phyloP scores from a whole-genome alignment of 164 flowering plant species.

The Buxus sempervirens region DNA sequence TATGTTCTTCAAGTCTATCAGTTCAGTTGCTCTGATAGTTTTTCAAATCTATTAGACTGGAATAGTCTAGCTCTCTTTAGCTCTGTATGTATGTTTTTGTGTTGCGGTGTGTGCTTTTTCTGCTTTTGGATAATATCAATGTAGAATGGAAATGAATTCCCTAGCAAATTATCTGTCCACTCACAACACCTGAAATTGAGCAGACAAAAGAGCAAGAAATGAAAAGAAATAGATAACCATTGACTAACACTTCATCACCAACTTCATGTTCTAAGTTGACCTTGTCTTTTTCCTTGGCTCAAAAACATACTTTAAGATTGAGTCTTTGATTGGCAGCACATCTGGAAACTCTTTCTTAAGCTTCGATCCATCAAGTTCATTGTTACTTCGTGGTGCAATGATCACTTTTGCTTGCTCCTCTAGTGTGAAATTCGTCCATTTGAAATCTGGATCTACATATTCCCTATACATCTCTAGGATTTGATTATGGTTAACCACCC shows the following conservation, averaged over 20 bases:
- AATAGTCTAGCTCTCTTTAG: background rate
- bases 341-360: no score
- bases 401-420: background rate
- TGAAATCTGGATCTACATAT: constrained; percentile 2
- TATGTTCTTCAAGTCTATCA: no score
- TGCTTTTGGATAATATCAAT: no score
- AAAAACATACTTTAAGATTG: background rate
- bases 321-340: background rate
- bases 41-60: background rate
- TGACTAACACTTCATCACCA: background rate
- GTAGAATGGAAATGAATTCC: background rate
- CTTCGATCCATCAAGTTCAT: background rate
- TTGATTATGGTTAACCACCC: background rate
- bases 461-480: background rate
- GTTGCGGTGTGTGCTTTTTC: no score
- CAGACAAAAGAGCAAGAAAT: background rate
- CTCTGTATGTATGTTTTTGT: no score
- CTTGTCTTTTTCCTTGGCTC: background rate
- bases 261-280: background rate
- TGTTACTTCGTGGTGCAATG: background rate
- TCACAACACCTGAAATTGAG: background rate
- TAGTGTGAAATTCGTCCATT: constrained; percentile 1
- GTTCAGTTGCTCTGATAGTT: no score
- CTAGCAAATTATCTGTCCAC: background rate
- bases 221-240: background rate